A percentile compares a stretch with the other conserved stretches of the same genome.
phyloP scores from a whole-genome alignment of 2,329 filamentous ascomycete genomes.

The Diaporthe humulicola region DNA sequence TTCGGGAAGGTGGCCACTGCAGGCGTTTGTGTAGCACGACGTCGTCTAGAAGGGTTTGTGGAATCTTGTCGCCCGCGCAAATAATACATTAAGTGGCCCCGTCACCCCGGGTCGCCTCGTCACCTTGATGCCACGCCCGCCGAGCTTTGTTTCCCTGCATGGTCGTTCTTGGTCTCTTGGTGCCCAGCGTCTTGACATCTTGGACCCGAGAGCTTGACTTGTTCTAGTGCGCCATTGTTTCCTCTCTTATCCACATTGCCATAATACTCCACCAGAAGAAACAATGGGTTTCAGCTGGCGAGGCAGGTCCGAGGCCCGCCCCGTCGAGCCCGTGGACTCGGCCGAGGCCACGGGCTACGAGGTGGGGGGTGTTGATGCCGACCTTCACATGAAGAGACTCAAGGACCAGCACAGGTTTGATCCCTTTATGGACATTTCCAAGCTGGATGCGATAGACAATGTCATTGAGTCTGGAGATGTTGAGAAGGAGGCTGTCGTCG shows the following conservation, averaged over 20 bases:
- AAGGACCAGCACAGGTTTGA: conserved; percentile 31
- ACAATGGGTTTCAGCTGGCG: conserved; percentile 26
- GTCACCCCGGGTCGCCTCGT: background rate
- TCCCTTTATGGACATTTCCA: conserved; percentile 26
- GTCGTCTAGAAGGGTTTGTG: background rate
- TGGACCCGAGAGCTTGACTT: conserved; percentile 11
- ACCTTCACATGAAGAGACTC: conserved; percentile 28
- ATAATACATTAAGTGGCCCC: conserved; percentile 9
- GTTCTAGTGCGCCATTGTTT: background rate
- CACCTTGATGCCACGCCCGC: background rate
- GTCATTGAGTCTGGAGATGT: conserved; percentile 14
- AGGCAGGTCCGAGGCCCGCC: conserved; percentile 22
- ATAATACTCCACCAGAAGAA: background rate
- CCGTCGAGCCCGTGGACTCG: conserved; percentile 28
- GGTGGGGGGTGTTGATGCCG: conserved; percentile 19
- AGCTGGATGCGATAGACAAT: conserved; percentile 18
- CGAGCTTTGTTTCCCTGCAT: conserved; percentile 13
- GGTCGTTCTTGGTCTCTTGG: conserved; percentile 28
- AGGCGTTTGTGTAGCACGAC: background rate
- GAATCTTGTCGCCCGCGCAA: background rate
- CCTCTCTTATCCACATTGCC: no score
- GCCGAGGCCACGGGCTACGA: conserved; percentile 31
- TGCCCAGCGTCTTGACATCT: conserved; percentile 24
- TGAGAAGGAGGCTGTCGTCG: conserved; percentile 25
- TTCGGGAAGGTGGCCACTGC: conserved; percentile 18